Evolutionary conservation across 2,329 filamentous ascomycete genomes (phyloP).

Genomic region (Pseudocercospora macadamiae): DNA sequence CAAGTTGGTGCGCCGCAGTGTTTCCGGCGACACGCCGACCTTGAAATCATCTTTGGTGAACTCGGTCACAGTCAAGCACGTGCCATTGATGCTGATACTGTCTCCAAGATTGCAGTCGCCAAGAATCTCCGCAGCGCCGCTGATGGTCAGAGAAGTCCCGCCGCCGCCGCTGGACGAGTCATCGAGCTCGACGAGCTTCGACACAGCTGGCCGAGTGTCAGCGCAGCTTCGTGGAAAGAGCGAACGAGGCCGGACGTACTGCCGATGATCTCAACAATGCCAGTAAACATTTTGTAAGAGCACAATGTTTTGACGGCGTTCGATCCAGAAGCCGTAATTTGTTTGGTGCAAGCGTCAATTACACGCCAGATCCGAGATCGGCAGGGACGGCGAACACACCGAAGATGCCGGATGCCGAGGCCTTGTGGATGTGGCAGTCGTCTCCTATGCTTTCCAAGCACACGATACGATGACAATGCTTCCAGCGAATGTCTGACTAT

Average conservation of each 20-base stretch:
- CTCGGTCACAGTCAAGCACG: slow-evolving; percentile 88
- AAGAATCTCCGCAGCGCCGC: slow-evolving; percentile 74
- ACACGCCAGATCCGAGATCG: neutral
- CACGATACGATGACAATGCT: neutral
- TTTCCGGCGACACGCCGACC: slow-evolving; percentile 93
- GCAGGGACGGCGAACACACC: neutral
- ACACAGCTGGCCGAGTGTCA: slow-evolving; percentile 66
- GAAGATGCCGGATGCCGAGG: slow-evolving; percentile 4
- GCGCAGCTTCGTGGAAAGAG: slow-evolving; percentile 37
- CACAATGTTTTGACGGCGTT: neutral
- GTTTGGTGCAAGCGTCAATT: slow-evolving; percentile 16
- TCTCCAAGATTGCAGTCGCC: slow-evolving; percentile 84
- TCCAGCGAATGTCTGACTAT: neutral
- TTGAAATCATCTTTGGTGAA: slow-evolving; percentile 71
- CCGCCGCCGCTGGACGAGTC: slow-evolving; percentile 69
- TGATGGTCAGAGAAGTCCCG: slow-evolving; percentile 88
- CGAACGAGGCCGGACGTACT: slow-evolving; percentile 60
- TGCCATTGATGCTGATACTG: slow-evolving; percentile 93
- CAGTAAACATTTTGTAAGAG: slow-evolving; percentile 78
- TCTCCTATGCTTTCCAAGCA: slow-evolving; percentile 6
- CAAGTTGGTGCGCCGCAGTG: slow-evolving; percentile 93
- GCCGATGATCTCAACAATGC: slow-evolving; percentile 89
- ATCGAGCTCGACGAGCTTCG: slow-evolving; percentile 78
- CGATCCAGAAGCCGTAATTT: neutral
- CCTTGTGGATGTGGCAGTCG: neutral